phyloP scores from a whole-genome alignment of 1,284 basidiomycete species.

The Cutaneotrichosporon mucoides region DNA sequence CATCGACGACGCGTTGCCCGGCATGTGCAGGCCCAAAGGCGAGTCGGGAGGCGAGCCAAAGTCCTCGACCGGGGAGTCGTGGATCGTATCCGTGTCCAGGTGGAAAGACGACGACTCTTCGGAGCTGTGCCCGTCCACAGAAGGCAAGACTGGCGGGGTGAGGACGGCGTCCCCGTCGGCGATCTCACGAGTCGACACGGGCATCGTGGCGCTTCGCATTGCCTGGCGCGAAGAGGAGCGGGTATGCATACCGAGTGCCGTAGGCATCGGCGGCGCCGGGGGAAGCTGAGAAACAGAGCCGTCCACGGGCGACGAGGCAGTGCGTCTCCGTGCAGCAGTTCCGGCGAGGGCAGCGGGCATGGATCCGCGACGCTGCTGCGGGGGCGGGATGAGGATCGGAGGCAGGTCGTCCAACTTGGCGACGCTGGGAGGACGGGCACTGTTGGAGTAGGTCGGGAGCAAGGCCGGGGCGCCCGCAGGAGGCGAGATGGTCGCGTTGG shows the following conservation, averaged over 20 bases:
- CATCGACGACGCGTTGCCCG: neutral
- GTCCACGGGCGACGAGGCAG: neutral
- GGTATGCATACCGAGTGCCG: neutral
- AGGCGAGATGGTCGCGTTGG: constrained; percentile 7
- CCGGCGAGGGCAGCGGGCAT: constrained; percentile 1
- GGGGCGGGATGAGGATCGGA: neutral
- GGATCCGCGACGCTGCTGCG: neutral
- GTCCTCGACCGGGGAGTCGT: neutral
- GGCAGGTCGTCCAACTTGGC: neutral
- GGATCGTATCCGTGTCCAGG: neutral
- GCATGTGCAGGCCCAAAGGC: neutral
- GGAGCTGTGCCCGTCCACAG: neutral
- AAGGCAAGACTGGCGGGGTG: neutral
- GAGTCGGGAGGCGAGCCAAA: constrained; percentile 4
- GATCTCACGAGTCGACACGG: neutral
- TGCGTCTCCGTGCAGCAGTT: constrained; percentile 1
- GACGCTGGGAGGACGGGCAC: neutral
- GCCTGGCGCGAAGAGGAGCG: neutral
- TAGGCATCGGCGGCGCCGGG: neutral
- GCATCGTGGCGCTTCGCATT: neutral
- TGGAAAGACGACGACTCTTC: neutral
- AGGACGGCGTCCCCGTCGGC: neutral
- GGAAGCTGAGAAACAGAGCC: neutral
- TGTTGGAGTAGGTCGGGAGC: constrained; percentile 1
- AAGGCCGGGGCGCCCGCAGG: neutral